phyloP scores from a whole-genome alignment of 1,139 yeast species.

The Lodderomyces elongisporus region DNA sequence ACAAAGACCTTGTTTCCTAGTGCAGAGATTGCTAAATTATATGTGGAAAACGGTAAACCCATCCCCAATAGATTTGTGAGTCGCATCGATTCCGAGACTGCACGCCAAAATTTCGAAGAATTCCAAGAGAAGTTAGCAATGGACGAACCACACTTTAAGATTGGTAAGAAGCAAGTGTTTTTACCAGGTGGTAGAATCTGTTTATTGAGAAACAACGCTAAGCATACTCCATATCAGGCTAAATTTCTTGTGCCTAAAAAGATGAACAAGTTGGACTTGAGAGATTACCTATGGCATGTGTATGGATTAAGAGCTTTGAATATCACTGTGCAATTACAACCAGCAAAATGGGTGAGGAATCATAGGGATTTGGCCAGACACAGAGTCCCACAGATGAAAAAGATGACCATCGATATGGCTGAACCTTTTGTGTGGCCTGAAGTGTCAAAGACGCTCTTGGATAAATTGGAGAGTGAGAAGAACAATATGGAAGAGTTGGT shows the following conservation, averaged over 20 bases:
- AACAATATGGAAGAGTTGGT: conserved; percentile 22
- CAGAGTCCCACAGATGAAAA: conserved; percentile 77
- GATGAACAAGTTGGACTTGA: conserved; percentile 82
- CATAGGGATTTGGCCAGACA: conserved; percentile 64
- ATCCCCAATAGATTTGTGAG: conserved; percentile 36
- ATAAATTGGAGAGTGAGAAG: conserved; percentile 18
- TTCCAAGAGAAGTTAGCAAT: conserved; percentile 54
- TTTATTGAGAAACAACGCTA: conserved; percentile 81
- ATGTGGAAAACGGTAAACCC: conserved; percentile 36
- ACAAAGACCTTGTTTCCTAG: conserved; percentile 40
- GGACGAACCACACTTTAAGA: conserved; percentile 73
- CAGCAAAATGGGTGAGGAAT: conserved; percentile 62
- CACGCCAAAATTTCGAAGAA: conserved; percentile 35
- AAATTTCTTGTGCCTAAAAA: conserved; percentile 88
- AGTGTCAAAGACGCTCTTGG: conserved; percentile 33
- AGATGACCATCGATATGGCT: conserved; percentile 92
- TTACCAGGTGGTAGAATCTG: conserved; percentile 83
- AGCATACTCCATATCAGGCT: conserved; percentile 93
- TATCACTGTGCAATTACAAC: conserved; percentile 79
- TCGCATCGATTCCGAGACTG: conserved; percentile 23
- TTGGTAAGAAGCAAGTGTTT: conserved; percentile 68
- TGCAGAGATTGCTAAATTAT: conserved; percentile 31
- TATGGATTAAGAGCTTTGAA: conserved; percentile 86
- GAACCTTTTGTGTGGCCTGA: conserved; percentile 95
- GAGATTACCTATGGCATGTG: conserved; percentile 85